Percentiles rank a stretch among this genome's conserved stretches.
These are phyloP conservation scores for Cytidiella melzeri DNA, from an alignment of 768 basidiomycete species.

Conservation along the genomic window DNA sequence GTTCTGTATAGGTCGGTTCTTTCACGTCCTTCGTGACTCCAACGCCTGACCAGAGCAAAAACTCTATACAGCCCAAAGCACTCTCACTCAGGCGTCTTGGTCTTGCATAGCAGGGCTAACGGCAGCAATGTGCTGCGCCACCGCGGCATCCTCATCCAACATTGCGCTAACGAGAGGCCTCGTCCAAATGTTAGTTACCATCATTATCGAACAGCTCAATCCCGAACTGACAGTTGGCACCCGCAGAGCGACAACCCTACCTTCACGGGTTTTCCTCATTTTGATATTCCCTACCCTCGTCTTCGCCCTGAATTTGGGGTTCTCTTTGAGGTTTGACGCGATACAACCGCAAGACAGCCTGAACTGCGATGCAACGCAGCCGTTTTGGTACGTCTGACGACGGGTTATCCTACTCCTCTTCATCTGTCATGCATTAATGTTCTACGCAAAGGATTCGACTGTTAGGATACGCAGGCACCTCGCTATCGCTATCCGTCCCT, in stretches of 20 bases:
- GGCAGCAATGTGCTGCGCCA: constrained; percentile 21
- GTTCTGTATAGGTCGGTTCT: constrained; percentile 50
- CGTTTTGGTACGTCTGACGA: constrained; percentile 44
- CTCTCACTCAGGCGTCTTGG: constrained; percentile 16
- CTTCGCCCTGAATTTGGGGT: constrained; percentile 35
- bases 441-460: constrained; percentile 47
- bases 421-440: not conserved
- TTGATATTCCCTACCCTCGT: constrained; percentile 43
- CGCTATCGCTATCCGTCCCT: constrained; percentile 46
- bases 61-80: not conserved
- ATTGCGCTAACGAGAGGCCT: not conserved
- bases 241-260: not conserved
- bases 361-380: constrained; percentile 53
- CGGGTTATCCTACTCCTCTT: not conserved
- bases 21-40: not conserved
- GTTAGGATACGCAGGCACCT: constrained; percentile 54
- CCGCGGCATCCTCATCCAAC: constrained; percentile 16
- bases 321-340: constrained; percentile 39
- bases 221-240: no score
- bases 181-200: constrained; percentile 4
- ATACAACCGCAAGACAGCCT: constrained; percentile 44
- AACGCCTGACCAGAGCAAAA: not conserved
- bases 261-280: constrained; percentile 21
- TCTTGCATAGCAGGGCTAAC: constrained; percentile 18
- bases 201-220: not conserved